Conservation (phyloP, 495 filamentous ascomycete genomes). For the Neurospora discreta region DNA sequence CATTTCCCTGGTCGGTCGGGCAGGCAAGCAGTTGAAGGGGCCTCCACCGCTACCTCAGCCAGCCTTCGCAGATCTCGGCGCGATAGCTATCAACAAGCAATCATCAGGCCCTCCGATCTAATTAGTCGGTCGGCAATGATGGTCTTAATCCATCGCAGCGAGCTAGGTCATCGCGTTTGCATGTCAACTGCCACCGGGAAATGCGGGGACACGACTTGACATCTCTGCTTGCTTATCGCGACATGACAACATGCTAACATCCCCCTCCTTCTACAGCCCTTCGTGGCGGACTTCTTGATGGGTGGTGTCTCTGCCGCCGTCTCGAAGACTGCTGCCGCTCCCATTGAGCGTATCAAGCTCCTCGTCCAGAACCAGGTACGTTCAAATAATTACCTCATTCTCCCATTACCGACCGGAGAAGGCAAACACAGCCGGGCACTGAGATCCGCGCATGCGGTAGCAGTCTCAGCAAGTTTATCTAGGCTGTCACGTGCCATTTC, state of each 20-base stretch:
- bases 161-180: not conserved
- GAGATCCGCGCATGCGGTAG: not conserved
- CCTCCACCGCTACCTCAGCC: not conserved
- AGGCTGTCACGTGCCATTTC: constrained; percentile 11
- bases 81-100: not conserved
- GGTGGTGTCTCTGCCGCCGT: constrained; percentile 99
- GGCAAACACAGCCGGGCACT: not conserved
- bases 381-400: constrained; percentile 6
- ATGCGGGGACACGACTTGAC: constrained; percentile 45
- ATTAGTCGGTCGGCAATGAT: not conserved
- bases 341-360: constrained; percentile 99
- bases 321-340: constrained; percentile 99
- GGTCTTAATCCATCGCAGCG: not conserved
- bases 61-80: not conserved
- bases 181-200: constrained; percentile 26
- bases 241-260: constrained; percentile 12
- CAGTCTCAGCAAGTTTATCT: not conserved
- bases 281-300: constrained; percentile 97
- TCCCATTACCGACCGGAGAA: not conserved
- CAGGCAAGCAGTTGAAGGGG: not conserved
- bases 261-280: constrained; percentile 31
- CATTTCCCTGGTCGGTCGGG: constrained; percentile 5
- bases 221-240: constrained; percentile 32
- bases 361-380: constrained; percentile 99
- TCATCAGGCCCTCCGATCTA: not conserved